Evolutionary conservation across 768 basidiomycete genomes (phyloP).

Genomic region (Termitomyces sp.): DNA sequence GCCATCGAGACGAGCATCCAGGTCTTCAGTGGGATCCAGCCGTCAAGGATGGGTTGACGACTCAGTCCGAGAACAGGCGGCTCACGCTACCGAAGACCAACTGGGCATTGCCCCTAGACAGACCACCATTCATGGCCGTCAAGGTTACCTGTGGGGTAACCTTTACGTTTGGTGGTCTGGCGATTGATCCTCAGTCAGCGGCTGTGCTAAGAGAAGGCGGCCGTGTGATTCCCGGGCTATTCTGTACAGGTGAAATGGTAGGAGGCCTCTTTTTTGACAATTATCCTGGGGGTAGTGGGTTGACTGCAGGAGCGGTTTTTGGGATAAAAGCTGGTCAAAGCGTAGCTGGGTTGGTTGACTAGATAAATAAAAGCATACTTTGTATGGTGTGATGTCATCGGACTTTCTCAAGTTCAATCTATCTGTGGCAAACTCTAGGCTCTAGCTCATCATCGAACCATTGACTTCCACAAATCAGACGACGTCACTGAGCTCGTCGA

Average conservation of each 20-base stretch:
- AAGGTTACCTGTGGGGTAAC: constrained; percentile 67
- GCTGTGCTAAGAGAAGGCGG: constrained; percentile 40
- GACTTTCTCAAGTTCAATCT: neutral
- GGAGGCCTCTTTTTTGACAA: constrained; percentile 59
- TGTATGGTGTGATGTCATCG: constrained; percentile 15
- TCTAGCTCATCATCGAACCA: neutral
- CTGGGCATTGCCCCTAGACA: constrained; percentile 56
- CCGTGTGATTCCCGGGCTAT: constrained; percentile 46
- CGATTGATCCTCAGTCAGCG: constrained; percentile 49
- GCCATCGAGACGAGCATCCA: constrained; percentile 28
- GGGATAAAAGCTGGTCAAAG: constrained; percentile 48
- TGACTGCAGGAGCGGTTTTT: constrained; percentile 63
- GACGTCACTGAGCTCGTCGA: neutral
- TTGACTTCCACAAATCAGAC: neutral
- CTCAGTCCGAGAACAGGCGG: constrained; percentile 30
- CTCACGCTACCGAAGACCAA: constrained; percentile 55
- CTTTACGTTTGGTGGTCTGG: constrained; percentile 68
- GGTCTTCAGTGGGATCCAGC: constrained; percentile 51
- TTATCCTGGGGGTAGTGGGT: constrained; percentile 66
- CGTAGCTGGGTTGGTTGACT: constrained; percentile 19
- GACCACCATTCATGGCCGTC: constrained; percentile 55
- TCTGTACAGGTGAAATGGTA: constrained; percentile 66
- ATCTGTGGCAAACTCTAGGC: neutral
- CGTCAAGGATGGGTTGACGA: constrained; percentile 56
- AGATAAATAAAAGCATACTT: neutral